These are phyloP conservation scores for Puccinia coronata DNA, from an alignment of 1,284 basidiomycete genomes.

Conservation along the genomic window DNA sequence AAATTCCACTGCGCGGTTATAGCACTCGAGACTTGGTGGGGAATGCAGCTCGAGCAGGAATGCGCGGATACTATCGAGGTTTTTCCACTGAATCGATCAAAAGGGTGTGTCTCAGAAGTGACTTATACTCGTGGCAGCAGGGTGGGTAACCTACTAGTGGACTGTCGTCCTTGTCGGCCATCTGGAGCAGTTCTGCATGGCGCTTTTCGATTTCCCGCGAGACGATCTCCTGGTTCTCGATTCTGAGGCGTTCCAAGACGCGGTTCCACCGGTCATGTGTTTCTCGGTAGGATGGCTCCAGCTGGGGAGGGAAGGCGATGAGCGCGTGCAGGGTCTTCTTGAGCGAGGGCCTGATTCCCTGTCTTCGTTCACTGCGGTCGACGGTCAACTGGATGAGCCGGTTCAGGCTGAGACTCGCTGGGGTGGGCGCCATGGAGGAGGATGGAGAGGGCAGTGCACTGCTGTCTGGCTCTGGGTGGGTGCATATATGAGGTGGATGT, in stretches of 20 bases:
- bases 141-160: neutral
- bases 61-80: constrained; percentile 17
- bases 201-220: constrained; percentile 2
- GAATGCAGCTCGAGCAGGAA: constrained; percentile 29
- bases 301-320: constrained; percentile 18
- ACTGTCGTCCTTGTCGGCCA: neutral
- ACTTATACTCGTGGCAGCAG: neutral
- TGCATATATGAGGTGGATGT: no score
- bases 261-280: constrained; percentile 15
- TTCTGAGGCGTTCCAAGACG: constrained; percentile 8
- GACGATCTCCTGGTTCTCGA: neutral
- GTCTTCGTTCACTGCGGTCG: neutral
- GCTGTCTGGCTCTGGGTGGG: no score
- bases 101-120: neutral
- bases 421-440: neutral
- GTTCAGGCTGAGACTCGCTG: neutral
- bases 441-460: no score
- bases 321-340: constrained; percentile 22
- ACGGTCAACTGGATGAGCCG: constrained; percentile 1
- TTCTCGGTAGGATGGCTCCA: constrained; percentile 30
- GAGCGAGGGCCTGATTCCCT: neutral
- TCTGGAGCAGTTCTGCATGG: neutral
- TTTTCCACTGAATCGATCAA: constrained; percentile 7
- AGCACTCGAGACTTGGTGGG: constrained; percentile 12
- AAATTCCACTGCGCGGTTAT: neutral